Evolutionary conservation across 108 stramenopile genomes (phyloP), one percentile per base, ranked within the genome.

Genomic region (Skeletonema costatum): DNA sequence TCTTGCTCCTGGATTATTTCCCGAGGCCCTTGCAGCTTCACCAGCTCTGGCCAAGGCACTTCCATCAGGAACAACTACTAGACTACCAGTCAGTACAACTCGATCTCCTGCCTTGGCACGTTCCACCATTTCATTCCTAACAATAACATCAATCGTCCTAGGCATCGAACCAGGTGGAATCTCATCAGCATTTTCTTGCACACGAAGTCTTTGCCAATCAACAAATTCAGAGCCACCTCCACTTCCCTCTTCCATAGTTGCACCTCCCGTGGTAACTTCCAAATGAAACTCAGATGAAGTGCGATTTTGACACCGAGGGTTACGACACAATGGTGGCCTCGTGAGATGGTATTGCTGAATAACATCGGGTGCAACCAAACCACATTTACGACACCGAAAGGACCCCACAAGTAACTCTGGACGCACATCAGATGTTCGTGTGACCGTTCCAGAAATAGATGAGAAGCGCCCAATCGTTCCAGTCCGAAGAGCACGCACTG

Each of bases 81-180:
- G 75, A 48, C 80, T 89, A 0, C 99, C 99, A 10, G 90, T 88
- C 74, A 98, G 92, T 21, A 98, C 87, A 16, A 92, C 88, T 60
- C 89, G 89, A 82, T 99, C 98, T 11, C 99, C 99, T 19, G 99
- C 98, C 87, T 99, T 99, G 83, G 95, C 96, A 29, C 88, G 80
- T 86, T 99, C 99, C 61, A 99, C 99, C 85, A 98, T 96, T 77
- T 98, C 98, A 72, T 97, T 91, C 38, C 98, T 73, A 19, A 98
- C 81, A 38, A 99, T 91, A 19, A 99, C 90, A 73, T 99, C 98
- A 68, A 99, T 83, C 14, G 88, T 86, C 10, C 99, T 86, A 5
- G 99, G 99, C 97, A 99, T 97, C 60, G 87, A 88, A 17, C 99
- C 99, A 7, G 99, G 92, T 7, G 99, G 99, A 38, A 99, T 98